Conservation (phyloP, 768 basidiomycete genomes). For the Cantharellus anzutake region DNA sequence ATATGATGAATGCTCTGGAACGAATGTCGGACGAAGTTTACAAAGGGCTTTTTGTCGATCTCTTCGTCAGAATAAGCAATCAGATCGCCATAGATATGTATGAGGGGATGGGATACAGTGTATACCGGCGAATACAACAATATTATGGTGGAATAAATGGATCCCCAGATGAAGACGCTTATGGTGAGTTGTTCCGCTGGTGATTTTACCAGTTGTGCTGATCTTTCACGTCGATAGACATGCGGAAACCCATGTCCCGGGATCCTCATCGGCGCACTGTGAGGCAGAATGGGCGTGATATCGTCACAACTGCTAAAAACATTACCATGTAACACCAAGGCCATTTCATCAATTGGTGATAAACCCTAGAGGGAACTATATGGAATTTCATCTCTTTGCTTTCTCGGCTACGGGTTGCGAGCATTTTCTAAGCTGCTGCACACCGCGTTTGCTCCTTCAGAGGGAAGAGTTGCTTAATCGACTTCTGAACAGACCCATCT, state of each 20-base stretch:
- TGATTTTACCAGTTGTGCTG: neutral
- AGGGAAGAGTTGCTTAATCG: too few relatives aligned
- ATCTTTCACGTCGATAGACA: conserved; percentile 16
- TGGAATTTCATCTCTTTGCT: too few relatives aligned
- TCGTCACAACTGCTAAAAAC: conserved; percentile 15
- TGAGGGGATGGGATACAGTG: conserved; percentile 81
- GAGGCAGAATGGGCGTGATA: conserved; percentile 20
- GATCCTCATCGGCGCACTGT: conserved; percentile 19
- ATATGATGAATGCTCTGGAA: conserved; percentile 77
- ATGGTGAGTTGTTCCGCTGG: conserved; percentile 33
- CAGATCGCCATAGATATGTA: conserved; percentile 76
- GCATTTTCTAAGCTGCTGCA: too few relatives aligned
- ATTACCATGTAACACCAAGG: neutral
- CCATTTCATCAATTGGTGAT: neutral
- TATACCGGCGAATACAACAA: conserved; percentile 76
- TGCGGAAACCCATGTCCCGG: conserved; percentile 25
- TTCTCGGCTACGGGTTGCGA: too few relatives aligned
- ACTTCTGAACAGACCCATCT: too few relatives aligned
- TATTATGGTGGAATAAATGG: conserved; percentile 73
- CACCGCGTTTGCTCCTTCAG: too few relatives aligned
- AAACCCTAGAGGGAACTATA: too few relatives aligned
- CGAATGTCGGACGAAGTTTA: conserved; percentile 63
- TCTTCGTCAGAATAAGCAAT: conserved; percentile 87
- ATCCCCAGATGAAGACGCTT: conserved; percentile 76
- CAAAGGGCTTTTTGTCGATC: conserved; percentile 80